Evolutionary conservation across 2,329 filamentous ascomycete genomes (phyloP), one percentile per base, ranked within the genome.

Genomic region (Pseudogymnoascus sp.): DNA sequence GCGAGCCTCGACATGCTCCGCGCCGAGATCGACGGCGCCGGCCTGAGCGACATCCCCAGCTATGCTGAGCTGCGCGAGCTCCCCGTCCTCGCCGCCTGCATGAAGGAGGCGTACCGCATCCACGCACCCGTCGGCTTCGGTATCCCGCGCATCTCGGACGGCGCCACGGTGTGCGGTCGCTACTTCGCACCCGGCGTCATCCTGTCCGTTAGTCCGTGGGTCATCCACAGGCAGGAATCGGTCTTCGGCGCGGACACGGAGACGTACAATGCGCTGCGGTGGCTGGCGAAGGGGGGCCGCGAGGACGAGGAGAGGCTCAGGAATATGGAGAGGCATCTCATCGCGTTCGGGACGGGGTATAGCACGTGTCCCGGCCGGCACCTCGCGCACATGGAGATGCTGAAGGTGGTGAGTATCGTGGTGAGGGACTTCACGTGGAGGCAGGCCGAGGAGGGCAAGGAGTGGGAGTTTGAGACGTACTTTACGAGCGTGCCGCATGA

Each of bases 61-160:
- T 73, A 73, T 56, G 65, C 62, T 0, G 71, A 75, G 61, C 69
- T 71, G 2, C 66, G 70, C 35, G 71, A 72, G 33, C 61, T 76
- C 61, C 72, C 72, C 0, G 73, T 72, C 50, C 68, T 76, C 3
- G 72, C 76, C 53, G 74, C 75, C 59, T 74, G 73, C 66, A 70
- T 73, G 60, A 77, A 76, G 65, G 76, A 78, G 64, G 70, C 74
- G 5, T 70, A 73, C 38, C 72, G 76, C 0, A 67, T 75, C 21
- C 72, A 76, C 61, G 67, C 73, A 0, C 69, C 70, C 6, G 70
- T 73, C 3, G 67, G 67, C 0, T 71, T 72, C 37, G 72, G 71
- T 11, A 69, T 68, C 19, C 62, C 68, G 10, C 59, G 68, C 14
- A 59, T 69, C 31, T 61, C 74, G 0, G 72, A 68, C 19, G 73